Evolutionary conservation across 495 filamentous ascomycete species (phyloP), one percentile per base, ranked within the genome.

Genomic region (Pseudomonodictys pantanalensis): DNA sequence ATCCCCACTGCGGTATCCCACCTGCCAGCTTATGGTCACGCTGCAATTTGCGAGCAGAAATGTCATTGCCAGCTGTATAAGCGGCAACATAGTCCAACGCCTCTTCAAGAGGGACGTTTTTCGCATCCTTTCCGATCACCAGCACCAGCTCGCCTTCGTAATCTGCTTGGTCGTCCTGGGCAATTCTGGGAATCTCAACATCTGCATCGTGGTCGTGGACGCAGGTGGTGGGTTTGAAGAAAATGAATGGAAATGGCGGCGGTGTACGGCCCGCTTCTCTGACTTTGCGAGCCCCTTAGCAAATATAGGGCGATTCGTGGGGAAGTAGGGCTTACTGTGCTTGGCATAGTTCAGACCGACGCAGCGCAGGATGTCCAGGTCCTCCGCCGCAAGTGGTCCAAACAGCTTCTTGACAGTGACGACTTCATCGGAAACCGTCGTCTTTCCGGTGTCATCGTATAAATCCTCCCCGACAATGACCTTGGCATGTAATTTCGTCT

Each of bases 81-180:
- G 75, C 77, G 10, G 77, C 53, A 0, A 79, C 73, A 54, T 77
- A 74, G 30, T 75, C 71, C 29, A 76, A 30, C 0, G 77, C 76
- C 12, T 76, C 68, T 0, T 71, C 69, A 44, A 75, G 71, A 0
- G 69, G 60, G 18, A 78, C 75, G 52, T 79, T 73, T 0, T 69
- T 61, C 11, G 72, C 75, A 10, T 65, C 68, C 56, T 74, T 77
- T 4, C 68, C 69, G 46, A 78, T 74, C 0, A 79, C 64, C 5
- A 78, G 3, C 28, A 61, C 71, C 1, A 79, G 66, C 56, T 79
- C 77, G 4, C 71, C 76, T 58, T 79, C 76, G 47, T 78, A 78
- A 66, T 82, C 80, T 43, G 72, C 77, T 33, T 72, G 73, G n/a
- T 59, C 71, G 52, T 76, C 75, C 49, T 79, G 77, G 0, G 75